Conservation (phyloP, 495 filamentous ascomycete genomes). For the Daldinia loculata region DNA sequence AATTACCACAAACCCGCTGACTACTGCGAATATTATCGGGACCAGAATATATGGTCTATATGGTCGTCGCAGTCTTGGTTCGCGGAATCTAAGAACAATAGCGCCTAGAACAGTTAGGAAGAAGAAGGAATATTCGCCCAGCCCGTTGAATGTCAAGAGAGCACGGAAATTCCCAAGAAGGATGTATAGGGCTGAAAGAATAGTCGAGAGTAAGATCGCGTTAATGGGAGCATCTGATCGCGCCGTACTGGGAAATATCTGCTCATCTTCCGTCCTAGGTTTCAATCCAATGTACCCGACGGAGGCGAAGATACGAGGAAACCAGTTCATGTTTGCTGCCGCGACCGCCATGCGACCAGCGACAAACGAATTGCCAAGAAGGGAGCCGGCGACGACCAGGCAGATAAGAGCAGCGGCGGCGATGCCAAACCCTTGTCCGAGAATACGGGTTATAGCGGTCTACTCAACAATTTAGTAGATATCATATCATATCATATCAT, state of each 20-base stretch:
- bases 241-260: slow-evolving; percentile 9
- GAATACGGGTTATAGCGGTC: slow-evolving; percentile 62
- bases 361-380: slow-evolving; percentile 65
- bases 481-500: background rate
- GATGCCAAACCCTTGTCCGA: slow-evolving; percentile 58
- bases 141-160: slow-evolving; percentile 64
- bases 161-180: slow-evolving; percentile 64
- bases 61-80: slow-evolving; percentile 56
- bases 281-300: slow-evolving; percentile 52
- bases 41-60: slow-evolving; percentile 59
- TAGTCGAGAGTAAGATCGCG: slow-evolving; percentile 57
- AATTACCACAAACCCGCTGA: slow-evolving; percentile 64
- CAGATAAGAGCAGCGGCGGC: slow-evolving; percentile 60
- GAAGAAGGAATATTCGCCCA: slow-evolving; percentile 67
- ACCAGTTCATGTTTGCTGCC: slow-evolving; percentile 61
- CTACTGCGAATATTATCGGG: slow-evolving; percentile 57
- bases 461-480: slow-evolving; percentile 26
- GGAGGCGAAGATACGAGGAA: slow-evolving; percentile 55
- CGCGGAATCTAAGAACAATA: slow-evolving; percentile 59
- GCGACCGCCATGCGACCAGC: slow-evolving; percentile 65
- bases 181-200: slow-evolving; percentile 62
- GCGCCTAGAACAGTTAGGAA: slow-evolving; percentile 64
- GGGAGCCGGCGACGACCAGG: slow-evolving; percentile 61
- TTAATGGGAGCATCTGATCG: slow-evolving; percentile 59
- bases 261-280: slow-evolving; percentile 19